Percentiles rank a stretch among this genome's conserved stretches.
These are phyloP conservation scores for Yamadazyma phyllophila DNA, from an alignment of 805 yeast species.

Conservation along the genomic window DNA sequence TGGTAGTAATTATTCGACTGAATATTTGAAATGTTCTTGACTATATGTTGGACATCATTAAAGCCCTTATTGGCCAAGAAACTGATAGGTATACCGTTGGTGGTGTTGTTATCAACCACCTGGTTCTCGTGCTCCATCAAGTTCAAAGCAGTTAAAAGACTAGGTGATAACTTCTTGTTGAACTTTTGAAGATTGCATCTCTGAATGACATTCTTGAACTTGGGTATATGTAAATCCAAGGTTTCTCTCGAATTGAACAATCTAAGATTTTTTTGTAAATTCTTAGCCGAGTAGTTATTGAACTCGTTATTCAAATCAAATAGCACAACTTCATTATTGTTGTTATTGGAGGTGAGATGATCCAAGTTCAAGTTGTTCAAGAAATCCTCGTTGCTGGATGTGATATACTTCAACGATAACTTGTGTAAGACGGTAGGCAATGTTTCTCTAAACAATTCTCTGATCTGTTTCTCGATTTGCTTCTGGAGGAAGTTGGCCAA, in stretches of 20 bases:
- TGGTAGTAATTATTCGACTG: conserved; percentile 44
- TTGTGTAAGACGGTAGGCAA: conserved; percentile 79
- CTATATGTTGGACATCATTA: conserved; percentile 33
- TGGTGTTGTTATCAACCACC: conserved; percentile 16
- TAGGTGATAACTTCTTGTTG: conserved; percentile 38
- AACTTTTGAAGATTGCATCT: conserved; percentile 49
- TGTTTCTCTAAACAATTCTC: conserved; percentile 79
- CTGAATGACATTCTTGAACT: conserved; percentile 55
- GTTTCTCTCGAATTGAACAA: conserved; percentile 78
- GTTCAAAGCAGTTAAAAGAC: conserved; percentile 34
- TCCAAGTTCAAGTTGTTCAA: conserved; percentile 6
- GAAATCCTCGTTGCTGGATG: conserved; percentile 11
- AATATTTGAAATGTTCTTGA: conserved; percentile 42
- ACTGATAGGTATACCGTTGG: conserved; percentile 41
- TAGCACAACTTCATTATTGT: conserved; percentile 26
- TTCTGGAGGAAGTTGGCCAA: conserved; percentile 79
- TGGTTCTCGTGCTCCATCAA: conserved; percentile 19
- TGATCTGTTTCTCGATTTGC: conserved; percentile 77
- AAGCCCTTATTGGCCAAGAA: conserved; percentile 29
- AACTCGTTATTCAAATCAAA: conserved; percentile 57
- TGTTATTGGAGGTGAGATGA: conserved; percentile 4
- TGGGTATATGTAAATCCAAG: conserved; percentile 63
- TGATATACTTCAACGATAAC: conserved; percentile 57
- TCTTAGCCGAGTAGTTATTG: conserved; percentile 52
- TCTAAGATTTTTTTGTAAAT: conserved; percentile 29